phyloP scores from a whole-genome alignment of 495 filamentous ascomycete genomes.

The Aspergillus affinis region DNA sequence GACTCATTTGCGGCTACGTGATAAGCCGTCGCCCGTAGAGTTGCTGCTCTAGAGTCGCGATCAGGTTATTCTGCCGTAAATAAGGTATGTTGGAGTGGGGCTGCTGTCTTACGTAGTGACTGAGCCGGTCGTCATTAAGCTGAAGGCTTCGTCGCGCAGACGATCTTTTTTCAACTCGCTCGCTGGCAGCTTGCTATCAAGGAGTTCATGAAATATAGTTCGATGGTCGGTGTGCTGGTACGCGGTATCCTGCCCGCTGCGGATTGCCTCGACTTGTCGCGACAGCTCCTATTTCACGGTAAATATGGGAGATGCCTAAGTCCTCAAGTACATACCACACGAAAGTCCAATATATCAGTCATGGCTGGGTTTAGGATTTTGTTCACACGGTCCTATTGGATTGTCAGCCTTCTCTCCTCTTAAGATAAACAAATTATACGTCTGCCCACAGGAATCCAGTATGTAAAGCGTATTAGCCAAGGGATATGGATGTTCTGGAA shows the following conservation, averaged over 20 bases:
- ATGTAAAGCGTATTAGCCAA: conserved; percentile 4
- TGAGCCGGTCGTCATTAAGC: conserved; percentile 8
- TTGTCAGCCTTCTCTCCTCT: too few relatives aligned
- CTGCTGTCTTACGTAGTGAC: conserved; percentile 11
- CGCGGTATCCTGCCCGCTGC: conserved; percentile 5
- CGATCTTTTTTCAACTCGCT: conserved; percentile 7
- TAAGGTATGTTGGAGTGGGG: too few relatives aligned
- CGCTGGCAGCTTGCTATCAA: conserved; percentile 10
- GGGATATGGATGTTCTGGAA: conserved; percentile 8
- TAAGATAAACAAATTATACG: too few relatives aligned
- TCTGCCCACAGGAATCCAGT: conserved; percentile 3
- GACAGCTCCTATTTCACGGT: conserved; percentile 5
- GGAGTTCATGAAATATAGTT: conserved; percentile 13
- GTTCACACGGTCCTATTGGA: too few relatives aligned
- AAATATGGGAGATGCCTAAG: neutral
- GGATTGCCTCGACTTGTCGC: conserved; percentile 10
- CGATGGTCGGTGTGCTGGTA: conserved; percentile 5
- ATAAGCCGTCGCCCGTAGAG: conserved; percentile 6
- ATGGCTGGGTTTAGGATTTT: conserved; percentile 3
- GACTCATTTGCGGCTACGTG: conserved; percentile 7
- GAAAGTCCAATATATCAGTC: neutral
- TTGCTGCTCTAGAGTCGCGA: neutral
- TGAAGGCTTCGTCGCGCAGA: conserved; percentile 14
- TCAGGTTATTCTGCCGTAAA: too few relatives aligned
- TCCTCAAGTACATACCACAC: too few relatives aligned